Evolutionary conservation across 73 alveolate species (phyloP).

Genomic region (Paramecium caudatum): DNA sequence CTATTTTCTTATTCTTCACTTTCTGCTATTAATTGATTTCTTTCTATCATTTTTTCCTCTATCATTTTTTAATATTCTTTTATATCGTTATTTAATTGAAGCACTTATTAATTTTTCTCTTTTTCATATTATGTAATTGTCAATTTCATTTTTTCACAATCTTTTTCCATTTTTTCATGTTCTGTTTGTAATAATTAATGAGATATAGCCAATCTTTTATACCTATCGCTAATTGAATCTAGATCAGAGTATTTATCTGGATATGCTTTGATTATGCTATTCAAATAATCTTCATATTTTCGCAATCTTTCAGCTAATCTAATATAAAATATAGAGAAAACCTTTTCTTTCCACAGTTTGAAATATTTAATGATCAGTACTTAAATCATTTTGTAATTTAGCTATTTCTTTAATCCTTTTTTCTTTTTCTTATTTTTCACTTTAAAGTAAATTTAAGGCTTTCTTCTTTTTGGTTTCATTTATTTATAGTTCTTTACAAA

Average conservation of each 20-base stretch:
- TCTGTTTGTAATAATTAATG: constrained; percentile 79
- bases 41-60: constrained; percentile 74
- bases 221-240: constrained; percentile 82
- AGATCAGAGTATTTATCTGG: constrained; percentile 90
- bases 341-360: constrained; percentile 71
- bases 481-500: constrained; percentile 68
- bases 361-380: constrained; percentile 20
- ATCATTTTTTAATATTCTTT: constrained; percentile 77
- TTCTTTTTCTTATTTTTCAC: constrained; percentile 73
- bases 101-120: constrained; percentile 80
- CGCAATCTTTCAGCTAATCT: constrained; percentile 73
- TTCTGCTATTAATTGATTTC: constrained; percentile 34
- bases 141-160: constrained; percentile 83
- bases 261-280: constrained; percentile 82
- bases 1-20: constrained; percentile 58
- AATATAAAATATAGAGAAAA: not conserved
- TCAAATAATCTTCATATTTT: constrained; percentile 89
- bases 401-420: constrained; percentile 70
- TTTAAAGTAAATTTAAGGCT: constrained; percentile 62
- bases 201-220: constrained; percentile 81
- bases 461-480: constrained; percentile 77
- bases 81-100: constrained; percentile 84
- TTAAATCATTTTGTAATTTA: constrained; percentile 59
- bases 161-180: constrained; percentile 79
- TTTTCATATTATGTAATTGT: constrained; percentile 77